Evolutionary conservation across 2,329 filamentous ascomycete genomes (phyloP), one percentile per base, ranked within the genome.

Genomic region (Chaetomiaceae sp.): DNA sequence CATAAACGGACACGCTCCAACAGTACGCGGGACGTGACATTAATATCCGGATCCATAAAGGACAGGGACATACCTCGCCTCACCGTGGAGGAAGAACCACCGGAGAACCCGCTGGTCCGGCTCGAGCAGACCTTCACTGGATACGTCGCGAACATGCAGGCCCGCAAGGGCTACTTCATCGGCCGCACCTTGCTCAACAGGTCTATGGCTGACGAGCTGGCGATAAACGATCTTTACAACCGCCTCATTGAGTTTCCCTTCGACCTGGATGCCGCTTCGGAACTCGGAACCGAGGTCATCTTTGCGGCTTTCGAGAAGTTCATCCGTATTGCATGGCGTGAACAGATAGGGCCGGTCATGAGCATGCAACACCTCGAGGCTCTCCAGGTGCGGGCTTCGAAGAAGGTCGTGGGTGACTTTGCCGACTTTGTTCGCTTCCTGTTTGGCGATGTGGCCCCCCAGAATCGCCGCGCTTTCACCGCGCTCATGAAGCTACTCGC

Each of bases 231-330:
- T 60, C 74, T 96, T 2, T 96, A 96, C 70, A 96, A 96, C 64
- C 80, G 83, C 30, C 77, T 96, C 13, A 82, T 95, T 16, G 90
- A 96, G 65, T 86, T 86, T 57, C 88, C 90, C 0, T 85, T 82
- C 46, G 89, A 89, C 62, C 78, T 87, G 56, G 86, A 95, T 47
- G 74, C 83, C 9, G 82, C 87, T 2, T 78, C 83, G 0, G 89
- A 96, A 53, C 77, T 88, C 8, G 79, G 84, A 3, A 82, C 92
- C 8, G 90, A 96, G 62, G 83, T 92, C 17, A 78, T 97, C 5
- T 95, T 96, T 63, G 86, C 87, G 21, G 87, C 91, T 0, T 97
- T 96, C 65, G 91, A 96, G 66, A 96, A 95, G 55, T 97, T 96
- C 60, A 73, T 96, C 54, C 83, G 83, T 52, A 85, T 90, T 56